Evolutionary conservation across 2,329 filamentous ascomycete genomes (phyloP).

Genomic region (Dactylonectria macrodidyma): DNA sequence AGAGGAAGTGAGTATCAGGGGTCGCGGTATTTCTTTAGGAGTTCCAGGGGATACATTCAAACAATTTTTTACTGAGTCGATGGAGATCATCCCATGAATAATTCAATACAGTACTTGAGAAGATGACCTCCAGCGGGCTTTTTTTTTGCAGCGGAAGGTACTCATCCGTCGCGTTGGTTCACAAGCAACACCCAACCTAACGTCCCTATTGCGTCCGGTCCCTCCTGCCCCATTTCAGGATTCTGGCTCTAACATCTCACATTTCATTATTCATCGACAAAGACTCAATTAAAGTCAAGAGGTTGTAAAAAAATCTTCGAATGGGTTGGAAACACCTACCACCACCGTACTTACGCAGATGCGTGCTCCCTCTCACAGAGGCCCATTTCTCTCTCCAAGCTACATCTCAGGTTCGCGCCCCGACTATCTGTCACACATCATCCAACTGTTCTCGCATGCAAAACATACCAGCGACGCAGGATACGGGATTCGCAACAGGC

Average conservation of each 20-base stretch:
- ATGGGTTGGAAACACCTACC: no score
- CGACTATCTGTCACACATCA: not conserved
- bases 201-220: not conserved
- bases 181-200: not conserved
- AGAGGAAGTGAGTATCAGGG: not conserved
- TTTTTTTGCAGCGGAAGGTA: not conserved
- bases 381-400: not conserved
- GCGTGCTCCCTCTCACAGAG: not conserved
- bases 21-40: conserved; percentile 9
- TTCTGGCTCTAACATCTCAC: no score
- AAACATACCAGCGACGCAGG: not conserved
- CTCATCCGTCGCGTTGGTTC: not conserved
- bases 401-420: not conserved
- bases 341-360: not conserved
- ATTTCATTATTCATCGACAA: not conserved
- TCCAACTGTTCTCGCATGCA: not conserved
- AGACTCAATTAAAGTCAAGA: no score
- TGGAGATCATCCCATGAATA: not conserved
- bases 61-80: not conserved
- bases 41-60: not conserved
- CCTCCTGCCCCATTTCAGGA: not conserved
- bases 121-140: no score
- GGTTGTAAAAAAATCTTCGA: no score
- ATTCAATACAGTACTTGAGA: not conserved
- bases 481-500: not conserved